phyloP scores from a whole-genome alignment of 345 rosid species.

The Abelmoschus esculentus region DNA sequence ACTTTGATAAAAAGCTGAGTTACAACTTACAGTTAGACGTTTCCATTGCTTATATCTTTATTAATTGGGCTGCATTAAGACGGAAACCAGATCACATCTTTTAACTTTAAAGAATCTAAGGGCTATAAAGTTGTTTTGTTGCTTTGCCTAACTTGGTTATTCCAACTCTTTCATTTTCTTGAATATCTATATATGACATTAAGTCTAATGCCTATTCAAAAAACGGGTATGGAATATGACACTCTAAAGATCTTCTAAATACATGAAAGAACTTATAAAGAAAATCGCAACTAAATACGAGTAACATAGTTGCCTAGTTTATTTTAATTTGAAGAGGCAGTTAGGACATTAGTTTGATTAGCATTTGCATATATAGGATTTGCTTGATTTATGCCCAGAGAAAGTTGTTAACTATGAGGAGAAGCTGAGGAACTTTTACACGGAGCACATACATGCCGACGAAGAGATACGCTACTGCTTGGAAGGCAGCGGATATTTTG shows the following conservation, averaged over 20 bases:
- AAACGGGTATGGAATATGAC: neutral
- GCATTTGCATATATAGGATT: conserved; percentile 36
- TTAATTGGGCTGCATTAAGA: too few relatives aligned
- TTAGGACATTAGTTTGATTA: neutral
- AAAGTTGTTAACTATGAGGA: conserved; percentile 75
- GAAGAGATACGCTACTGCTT: conserved; percentile 89
- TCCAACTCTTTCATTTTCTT: neutral
- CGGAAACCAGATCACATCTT: too few relatives aligned
- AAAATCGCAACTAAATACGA: neutral
- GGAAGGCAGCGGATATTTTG: conserved; percentile 81
- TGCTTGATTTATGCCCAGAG: conserved; percentile 77
- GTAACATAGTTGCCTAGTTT: neutral
- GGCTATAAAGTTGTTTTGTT: neutral
- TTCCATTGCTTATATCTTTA: too few relatives aligned
- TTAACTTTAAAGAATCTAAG: too few relatives aligned
- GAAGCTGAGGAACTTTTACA: conserved; percentile 78
- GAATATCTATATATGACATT: neutral
- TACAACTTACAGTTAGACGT: too few relatives aligned
- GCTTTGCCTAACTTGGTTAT: neutral
- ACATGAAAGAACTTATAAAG: neutral
- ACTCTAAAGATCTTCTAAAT: neutral
- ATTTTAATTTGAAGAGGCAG: neutral
- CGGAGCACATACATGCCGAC: conserved; percentile 80
- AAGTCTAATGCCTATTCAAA: neutral
- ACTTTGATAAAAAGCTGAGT: too few relatives aligned